These are phyloP conservation scores for Pseudogymnoascus sp. DNA, from an alignment of 2,329 filamentous ascomycete genomes.

Conservation along the genomic window DNA sequence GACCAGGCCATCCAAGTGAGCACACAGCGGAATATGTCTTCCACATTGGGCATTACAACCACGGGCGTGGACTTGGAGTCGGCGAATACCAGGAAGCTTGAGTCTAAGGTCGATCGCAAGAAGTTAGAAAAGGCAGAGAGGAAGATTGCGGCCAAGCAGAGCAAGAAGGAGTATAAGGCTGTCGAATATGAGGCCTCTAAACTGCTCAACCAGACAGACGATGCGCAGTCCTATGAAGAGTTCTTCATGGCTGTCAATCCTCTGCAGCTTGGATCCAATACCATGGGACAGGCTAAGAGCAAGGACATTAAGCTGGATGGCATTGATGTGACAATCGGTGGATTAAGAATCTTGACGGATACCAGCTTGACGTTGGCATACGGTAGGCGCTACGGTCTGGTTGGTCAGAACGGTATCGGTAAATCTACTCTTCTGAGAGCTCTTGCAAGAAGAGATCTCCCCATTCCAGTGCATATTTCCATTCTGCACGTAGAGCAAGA, in stretches of 20 bases:
- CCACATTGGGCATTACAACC: constrained; percentile 79
- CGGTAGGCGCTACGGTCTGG: constrained; percentile 89
- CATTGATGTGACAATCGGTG: constrained; percentile 88
- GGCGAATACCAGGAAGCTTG: constrained; percentile 85
- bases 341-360: constrained; percentile 81
- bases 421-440: constrained; percentile 92
- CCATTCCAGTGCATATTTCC: constrained; percentile 94
- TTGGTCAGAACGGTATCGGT: constrained; percentile 98
- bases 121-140: constrained; percentile 98
- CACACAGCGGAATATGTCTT: constrained; percentile 90
- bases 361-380: constrained; percentile 86
- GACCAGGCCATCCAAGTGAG: constrained; percentile 95
- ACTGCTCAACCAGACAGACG: constrained; percentile 74
- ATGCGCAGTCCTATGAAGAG: constrained; percentile 90
- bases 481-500: constrained; percentile 99
- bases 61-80: constrained; percentile 88
- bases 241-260: constrained; percentile 99
- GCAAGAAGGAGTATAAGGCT: constrained; percentile 96
- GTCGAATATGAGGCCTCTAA: constrained; percentile 96
- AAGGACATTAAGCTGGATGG: constrained; percentile 98
- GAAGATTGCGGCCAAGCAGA: constrained; percentile 97
- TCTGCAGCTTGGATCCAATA: constrained; percentile 69
- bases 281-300: constrained; percentile 71
- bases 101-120: constrained; percentile 96
- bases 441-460: constrained; percentile 83